These are phyloP conservation scores for Didymella lethalis DNA, from an alignment of 2,329 filamentous ascomycete species.

Conservation along the genomic window DNA sequence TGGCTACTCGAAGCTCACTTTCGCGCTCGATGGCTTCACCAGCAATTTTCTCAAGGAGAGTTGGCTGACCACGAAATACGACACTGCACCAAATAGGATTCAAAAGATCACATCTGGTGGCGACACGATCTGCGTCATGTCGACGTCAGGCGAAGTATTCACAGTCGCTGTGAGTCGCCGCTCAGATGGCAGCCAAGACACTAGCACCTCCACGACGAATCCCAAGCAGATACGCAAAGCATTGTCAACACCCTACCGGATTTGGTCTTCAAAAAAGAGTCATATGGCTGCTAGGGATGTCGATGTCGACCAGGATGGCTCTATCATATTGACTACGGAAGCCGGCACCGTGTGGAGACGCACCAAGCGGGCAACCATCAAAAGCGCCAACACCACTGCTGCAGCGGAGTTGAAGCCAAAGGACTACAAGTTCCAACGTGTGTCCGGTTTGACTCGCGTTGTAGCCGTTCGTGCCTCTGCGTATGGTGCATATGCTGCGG, in stretches of 20 bases:
- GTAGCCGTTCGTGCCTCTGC: constrained; percentile 84
- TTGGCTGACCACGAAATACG: constrained; percentile 71
- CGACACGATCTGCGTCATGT: constrained; percentile 89
- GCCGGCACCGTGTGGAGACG: constrained; percentile 94
- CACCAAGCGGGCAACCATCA: constrained; percentile 81
- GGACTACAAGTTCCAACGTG: constrained; percentile 93
- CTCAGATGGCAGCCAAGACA: constrained; percentile 64
- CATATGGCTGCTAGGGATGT: constrained; percentile 85
- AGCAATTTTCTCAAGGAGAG: constrained; percentile 73
- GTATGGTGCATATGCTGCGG: constrained; percentile 87
- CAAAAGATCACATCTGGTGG: constrained; percentile 82
- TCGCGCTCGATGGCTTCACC: constrained; percentile 77
- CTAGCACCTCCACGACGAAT: constrained; percentile 82
- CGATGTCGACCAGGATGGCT: constrained; percentile 88
- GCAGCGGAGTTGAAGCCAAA: constrained; percentile 71
- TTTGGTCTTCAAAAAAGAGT: constrained; percentile 90
- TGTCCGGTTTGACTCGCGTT: constrained; percentile 87
- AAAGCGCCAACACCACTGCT: constrained; percentile 65
- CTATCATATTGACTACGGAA: constrained; percentile 90
- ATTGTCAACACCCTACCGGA: constrained; percentile 76
- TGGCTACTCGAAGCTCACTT: constrained; percentile 89
- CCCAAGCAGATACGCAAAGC: constrained; percentile 88
- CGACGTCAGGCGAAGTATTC: constrained; percentile 84
- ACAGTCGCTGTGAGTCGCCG: constrained; percentile 79
- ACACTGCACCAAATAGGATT: constrained; percentile 72